Evolutionary conservation across 208 protist genomes (phyloP), one percentile per base, ranked within the genome.

Genomic region (Wallacemonas collosoma): DNA sequence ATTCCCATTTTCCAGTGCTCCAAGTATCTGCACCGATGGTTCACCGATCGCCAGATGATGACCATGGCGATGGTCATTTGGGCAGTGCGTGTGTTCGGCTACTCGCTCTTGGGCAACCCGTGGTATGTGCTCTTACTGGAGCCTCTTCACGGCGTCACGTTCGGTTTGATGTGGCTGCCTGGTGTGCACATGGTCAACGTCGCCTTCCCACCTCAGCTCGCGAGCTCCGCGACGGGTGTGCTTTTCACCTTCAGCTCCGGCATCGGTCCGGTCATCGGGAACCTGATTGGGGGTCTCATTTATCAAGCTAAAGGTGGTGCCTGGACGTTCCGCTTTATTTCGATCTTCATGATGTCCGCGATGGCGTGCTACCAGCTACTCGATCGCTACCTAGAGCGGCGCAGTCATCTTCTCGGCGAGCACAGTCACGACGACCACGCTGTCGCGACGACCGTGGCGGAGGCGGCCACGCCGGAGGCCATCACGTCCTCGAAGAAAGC

Each of bases 71-170:
- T 90, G 81, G 39, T 76, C 35, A 62, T 77, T 2, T 92, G 83
- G 83, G 40, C 77, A 1, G 43, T 91, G 51, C 81, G 90, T 14
- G 86, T 88, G 5, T 53, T 82, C 35, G 78, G 79, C 55, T 95
- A 93, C 74, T 73, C 87, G 2, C 54, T 91, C 12, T 71, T 93
- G 11, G n/a, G 44, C 2, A 85, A 80, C 15, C 86, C 90, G 50
- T 93, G 86, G 83, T 48, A 76, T 50, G 86, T 90, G 17, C 71
- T 95, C 45, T 72, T 90, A 6, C 72, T 93, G 26, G 87, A 93
- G 57, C 86, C 88, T 12, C 72, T 93, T 48, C 90, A 93, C 68
- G 90, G 88, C 61, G 51, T 93, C 55, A 85, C 86, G 40, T 95
- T 92, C 70, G 83, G 68, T 67, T 68, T 88, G 47, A 87, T 83